These are phyloP conservation scores for Aspergillus funiculosus DNA, from an alignment of 495 filamentous ascomycete genomes.

Conservation along the genomic window DNA sequence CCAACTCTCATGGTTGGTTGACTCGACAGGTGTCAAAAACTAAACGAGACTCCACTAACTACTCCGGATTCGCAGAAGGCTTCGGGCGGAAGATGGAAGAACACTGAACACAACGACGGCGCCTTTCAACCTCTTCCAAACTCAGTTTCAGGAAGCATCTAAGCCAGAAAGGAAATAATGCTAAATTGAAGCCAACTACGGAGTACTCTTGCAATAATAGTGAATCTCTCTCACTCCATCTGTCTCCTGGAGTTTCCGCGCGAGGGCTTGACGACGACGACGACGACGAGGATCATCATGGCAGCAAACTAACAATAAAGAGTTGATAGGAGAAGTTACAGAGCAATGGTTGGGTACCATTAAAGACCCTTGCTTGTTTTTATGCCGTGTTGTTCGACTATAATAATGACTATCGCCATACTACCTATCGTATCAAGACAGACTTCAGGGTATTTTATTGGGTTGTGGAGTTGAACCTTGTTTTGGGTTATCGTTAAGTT, in stretches of 20 bases:
- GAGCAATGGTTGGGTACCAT: conserved; percentile 5
- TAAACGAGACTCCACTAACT: conserved; percentile 13
- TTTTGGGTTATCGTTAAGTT: not conserved
- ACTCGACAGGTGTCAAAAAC: conserved; percentile 21
- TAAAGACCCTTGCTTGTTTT: conserved; percentile 1
- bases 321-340: not conserved
- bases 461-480: not conserved
- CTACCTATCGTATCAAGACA: not conserved
- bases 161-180: conserved; percentile 16
- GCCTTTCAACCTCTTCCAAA: conserved; percentile 1
- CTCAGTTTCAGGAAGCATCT: conserved; percentile 11
- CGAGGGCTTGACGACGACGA: not conserved
- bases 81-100: conserved; percentile 18
- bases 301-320: conserved; percentile 1
- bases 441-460: not conserved
- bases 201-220: too few relatives aligned
- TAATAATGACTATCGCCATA: not conserved
- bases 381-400: conserved; percentile 2
- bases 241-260: conserved; percentile 6
- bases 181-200: conserved; percentile 8
- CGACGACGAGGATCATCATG: not conserved
- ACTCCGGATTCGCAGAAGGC: conserved; percentile 9
- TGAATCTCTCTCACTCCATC: conserved; percentile 2
- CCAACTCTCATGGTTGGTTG: conserved; percentile 15
- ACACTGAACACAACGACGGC: conserved; percentile 11